Evolutionary conservation across 345 rosid genomes (phyloP).

Genomic region (Gossypium thurberi): DNA sequence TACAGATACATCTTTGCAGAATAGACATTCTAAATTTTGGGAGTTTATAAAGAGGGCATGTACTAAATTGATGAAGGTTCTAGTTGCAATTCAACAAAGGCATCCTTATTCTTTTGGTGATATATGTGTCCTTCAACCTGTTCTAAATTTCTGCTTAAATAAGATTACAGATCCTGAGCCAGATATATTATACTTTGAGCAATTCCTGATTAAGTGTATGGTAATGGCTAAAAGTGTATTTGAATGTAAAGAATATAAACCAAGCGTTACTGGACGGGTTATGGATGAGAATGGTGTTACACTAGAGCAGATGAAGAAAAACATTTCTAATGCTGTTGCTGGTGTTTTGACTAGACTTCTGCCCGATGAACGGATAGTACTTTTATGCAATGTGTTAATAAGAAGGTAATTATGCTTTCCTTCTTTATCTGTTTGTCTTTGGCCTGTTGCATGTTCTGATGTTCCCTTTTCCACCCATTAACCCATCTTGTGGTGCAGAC

Average conservation of each 20-base stretch:
- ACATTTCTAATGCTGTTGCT: conserved; percentile 55
- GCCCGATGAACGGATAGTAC: conserved; percentile 68
- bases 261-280: conserved; percentile 73
- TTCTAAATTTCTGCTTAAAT: conserved; percentile 85
- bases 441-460: neutral
- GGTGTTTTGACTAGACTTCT: conserved; percentile 69
- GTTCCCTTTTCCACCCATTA: neutral
- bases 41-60: conserved; percentile 77
- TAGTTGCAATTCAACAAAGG: conserved; percentile 68
- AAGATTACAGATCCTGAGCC: conserved; percentile 70
- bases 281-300: conserved; percentile 71
- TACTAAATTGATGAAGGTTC: conserved; percentile 85
- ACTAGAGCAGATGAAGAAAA: conserved; percentile 74
- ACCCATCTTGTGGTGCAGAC: neutral
- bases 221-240: conserved; percentile 76
- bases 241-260: conserved; percentile 95
- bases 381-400: conserved; percentile 76
- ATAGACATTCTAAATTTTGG: conserved; percentile 56
- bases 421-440: conserved; percentile 10
- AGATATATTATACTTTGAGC: conserved; percentile 55
- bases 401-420: conserved; percentile 53
- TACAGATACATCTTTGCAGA: conserved; percentile 77
- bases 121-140: conserved; percentile 65
- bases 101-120: conserved; percentile 97
- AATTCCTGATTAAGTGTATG: conserved; percentile 92